Evolutionary conservation across 2,329 filamentous ascomycete genomes (phyloP).

Genomic region (Periconia sp.): DNA sequence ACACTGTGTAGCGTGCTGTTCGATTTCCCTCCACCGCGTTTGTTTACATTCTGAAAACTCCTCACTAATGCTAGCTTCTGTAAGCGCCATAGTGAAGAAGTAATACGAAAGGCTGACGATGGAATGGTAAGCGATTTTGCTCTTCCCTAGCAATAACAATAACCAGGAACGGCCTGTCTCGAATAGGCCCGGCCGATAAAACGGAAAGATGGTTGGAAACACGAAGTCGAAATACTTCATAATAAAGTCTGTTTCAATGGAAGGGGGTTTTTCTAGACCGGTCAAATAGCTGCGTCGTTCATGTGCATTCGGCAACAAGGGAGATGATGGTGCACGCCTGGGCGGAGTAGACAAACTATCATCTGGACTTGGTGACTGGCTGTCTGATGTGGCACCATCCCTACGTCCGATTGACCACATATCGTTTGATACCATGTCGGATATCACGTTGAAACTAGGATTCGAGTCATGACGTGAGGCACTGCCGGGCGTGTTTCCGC

Average conservation of each 20-base stretch:
- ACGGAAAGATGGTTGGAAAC: slow-evolving; percentile 16
- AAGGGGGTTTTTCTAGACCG: slow-evolving; percentile 5
- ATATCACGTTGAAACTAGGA: background rate
- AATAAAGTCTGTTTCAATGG: slow-evolving; percentile 14
- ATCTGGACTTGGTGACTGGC: background rate
- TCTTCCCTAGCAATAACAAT: slow-evolving; percentile 12
- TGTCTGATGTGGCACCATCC: background rate
- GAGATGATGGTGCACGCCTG: background rate
- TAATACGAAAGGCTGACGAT: slow-evolving; percentile 14
- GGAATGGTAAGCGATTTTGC: slow-evolving; percentile 14
- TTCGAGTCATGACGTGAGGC: background rate
- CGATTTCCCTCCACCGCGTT: slow-evolving; percentile 12
- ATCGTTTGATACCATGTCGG: background rate
- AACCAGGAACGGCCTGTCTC: slow-evolving; percentile 19
- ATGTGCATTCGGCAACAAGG: slow-evolving; percentile 7
- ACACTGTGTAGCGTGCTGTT: slow-evolving; percentile 11
- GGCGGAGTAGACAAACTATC: background rate
- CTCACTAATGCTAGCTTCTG: slow-evolving; percentile 6
- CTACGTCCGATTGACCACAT: background rate
- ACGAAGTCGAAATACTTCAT: slow-evolving; percentile 19
- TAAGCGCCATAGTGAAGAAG: slow-evolving; percentile 16
- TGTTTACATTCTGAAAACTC: slow-evolving; percentile 14
- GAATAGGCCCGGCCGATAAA: slow-evolving; percentile 12
- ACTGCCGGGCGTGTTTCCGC: slow-evolving; percentile 2
- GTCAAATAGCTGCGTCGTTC: slow-evolving; percentile 2